A percentile compares a stretch with the other conserved stretches of the same genome.
These are phyloP conservation scores for Sclerotinia sclerotiorum DNA, from an alignment of 2,329 filamentous ascomycete species.

Conservation along the genomic window DNA sequence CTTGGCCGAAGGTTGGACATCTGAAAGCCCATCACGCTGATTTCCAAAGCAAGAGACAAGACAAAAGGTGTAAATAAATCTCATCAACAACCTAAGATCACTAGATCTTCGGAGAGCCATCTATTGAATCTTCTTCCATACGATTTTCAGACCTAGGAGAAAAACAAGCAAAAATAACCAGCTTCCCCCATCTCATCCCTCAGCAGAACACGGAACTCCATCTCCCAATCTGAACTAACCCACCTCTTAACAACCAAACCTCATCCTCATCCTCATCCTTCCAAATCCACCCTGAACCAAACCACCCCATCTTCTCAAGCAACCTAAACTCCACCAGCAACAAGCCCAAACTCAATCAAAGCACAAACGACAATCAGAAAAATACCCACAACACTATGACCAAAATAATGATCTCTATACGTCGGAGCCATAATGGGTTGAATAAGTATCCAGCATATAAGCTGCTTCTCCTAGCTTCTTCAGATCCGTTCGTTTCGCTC, in stretches of 20 bases:
- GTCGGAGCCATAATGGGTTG: constrained; percentile 8
- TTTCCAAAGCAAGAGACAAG: no score
- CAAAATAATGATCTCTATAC: constrained; percentile 18
- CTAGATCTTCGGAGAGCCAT: background rate
- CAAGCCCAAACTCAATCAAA: background rate
- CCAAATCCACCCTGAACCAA: background rate
- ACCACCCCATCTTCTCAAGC: background rate
- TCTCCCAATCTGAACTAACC: background rate
- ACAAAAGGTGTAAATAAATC: no score
- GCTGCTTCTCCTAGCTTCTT: background rate
- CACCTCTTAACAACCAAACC: background rate
- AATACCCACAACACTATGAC: constrained; percentile 8
- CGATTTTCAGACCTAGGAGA: no score
- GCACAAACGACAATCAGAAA: background rate
- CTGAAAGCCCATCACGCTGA: no score
- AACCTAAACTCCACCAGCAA: background rate
- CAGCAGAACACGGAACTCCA: no score
- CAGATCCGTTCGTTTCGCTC: background rate
- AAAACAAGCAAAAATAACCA: no score
- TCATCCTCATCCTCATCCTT: no score
- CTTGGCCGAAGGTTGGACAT: background rate
- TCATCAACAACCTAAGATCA: background rate
- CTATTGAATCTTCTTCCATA: no score
- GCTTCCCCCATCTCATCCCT: background rate
- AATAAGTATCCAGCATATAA: background rate